Evolutionary conservation across 805 yeast genomes (phyloP).

Genomic region (Saccharomycopsis schoenii): DNA sequence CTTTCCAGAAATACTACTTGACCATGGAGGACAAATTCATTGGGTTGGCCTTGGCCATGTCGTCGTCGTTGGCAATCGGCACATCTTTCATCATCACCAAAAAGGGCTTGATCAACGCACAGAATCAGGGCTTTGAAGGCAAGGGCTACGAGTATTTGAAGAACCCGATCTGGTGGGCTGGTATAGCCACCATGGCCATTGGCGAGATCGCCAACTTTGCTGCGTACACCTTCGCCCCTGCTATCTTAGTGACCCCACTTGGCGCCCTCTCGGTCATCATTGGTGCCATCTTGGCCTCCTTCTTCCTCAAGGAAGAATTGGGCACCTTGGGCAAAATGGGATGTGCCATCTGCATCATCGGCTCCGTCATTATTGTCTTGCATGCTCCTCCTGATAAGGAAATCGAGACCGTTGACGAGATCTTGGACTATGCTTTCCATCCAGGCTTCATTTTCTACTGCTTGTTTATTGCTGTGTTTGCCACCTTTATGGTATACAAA

Average conservation of each 20-base stretch:
- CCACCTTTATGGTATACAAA: constrained; percentile 70
- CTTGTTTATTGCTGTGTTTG: constrained; percentile 50
- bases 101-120: constrained; percentile 69
- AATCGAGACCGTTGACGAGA: constrained; percentile 79
- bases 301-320: constrained; percentile 75
- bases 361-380: constrained; percentile 76
- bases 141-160: constrained; percentile 71
- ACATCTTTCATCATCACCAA: constrained; percentile 84
- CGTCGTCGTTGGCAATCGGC: constrained; percentile 84
- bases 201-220: constrained; percentile 92
- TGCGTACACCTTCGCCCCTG: constrained; percentile 92
- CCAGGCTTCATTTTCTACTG: constrained; percentile 70
- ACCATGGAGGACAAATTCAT: constrained; percentile 72
- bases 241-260: constrained; percentile 81
- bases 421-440: constrained; percentile 64
- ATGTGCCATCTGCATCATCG: constrained; percentile 82
- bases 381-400: constrained; percentile 96
- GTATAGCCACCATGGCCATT: constrained; percentile 80
- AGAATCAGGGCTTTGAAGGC: constrained; percentile 53
- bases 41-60: constrained; percentile 79
- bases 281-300: constrained; percentile 83
- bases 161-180: constrained; percentile 93
- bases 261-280: constrained; percentile 87
- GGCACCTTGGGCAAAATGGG: constrained; percentile 88
- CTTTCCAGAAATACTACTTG: too few species aligned